phyloP scores from a whole-genome alignment of 208 protist genomes.

The Leishmania braziliensis region DNA sequence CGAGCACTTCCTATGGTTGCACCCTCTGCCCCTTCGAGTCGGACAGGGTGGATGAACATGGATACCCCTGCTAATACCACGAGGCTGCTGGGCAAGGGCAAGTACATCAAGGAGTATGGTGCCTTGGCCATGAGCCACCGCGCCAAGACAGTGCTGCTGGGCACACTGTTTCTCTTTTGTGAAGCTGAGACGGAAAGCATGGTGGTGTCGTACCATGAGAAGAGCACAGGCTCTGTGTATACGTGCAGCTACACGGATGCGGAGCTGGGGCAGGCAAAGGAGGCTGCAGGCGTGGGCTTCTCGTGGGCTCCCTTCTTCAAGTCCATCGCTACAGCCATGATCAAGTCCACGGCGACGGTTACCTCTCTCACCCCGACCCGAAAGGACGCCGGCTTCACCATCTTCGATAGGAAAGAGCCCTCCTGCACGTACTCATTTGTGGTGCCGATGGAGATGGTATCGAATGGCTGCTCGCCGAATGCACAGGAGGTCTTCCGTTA shows the following conservation, averaged over 20 bases:
- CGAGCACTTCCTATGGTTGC: not conserved
- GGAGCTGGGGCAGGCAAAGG: conserved; percentile 63
- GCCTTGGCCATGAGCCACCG: conserved; percentile 78
- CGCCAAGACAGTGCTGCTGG: conserved; percentile 21
- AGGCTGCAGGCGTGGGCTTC: conserved; percentile 47
- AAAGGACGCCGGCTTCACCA: conserved; percentile 58
- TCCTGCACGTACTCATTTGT: conserved; percentile 50
- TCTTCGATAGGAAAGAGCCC: conserved; percentile 62
- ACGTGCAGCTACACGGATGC: conserved; percentile 64
- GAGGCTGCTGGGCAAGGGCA: conserved; percentile 72
- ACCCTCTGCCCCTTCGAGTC: not conserved
- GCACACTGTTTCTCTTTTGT: conserved; percentile 77
- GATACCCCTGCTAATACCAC: not conserved
- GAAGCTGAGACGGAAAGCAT: conserved; percentile 46
- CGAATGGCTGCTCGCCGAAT: conserved; percentile 34
- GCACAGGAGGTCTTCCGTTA: conserved; percentile 46
- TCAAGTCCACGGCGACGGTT: conserved; percentile 69
- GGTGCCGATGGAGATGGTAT: conserved; percentile 58
- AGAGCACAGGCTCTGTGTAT: conserved; percentile 52
- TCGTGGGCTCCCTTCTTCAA: conserved; percentile 89
- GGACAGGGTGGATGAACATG: not conserved
- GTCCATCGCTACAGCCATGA: conserved; percentile 73
- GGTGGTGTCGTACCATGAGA: conserved; percentile 72
- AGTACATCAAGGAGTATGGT: conserved; percentile 83
- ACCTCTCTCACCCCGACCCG: conserved; percentile 24